phyloP scores from a whole-genome alignment of 176 grass and related monocot species.

The Aegilops sharonensis region DNA sequence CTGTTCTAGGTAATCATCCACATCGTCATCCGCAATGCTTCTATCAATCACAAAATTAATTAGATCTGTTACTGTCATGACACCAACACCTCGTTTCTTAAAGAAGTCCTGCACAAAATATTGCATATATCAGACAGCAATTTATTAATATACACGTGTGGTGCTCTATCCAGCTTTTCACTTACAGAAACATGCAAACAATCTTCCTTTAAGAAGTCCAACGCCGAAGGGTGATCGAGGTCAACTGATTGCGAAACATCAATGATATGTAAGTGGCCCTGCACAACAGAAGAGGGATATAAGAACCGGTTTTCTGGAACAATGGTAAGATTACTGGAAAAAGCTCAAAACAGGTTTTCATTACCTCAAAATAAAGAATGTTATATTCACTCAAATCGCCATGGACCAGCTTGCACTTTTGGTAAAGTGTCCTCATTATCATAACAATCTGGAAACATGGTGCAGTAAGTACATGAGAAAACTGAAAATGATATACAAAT shows the following conservation, averaged over 20 bases:
- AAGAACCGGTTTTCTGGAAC: not conserved
- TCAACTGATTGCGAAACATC: slow-evolving; percentile 97
- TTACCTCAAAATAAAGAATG: slow-evolving; percentile 96
- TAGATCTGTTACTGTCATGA: slow-evolving; percentile 73
- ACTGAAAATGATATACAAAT: not conserved
- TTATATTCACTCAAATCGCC: slow-evolving; percentile 99
- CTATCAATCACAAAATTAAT: slow-evolving; percentile 89
- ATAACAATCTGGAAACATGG: slow-evolving; percentile 75
- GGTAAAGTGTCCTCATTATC: slow-evolving; percentile 76
- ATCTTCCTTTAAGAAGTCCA: slow-evolving; percentile 96
- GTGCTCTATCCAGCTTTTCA: not conserved
- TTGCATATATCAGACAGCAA: not conserved
- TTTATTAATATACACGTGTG: not conserved
- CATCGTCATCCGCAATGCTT: slow-evolving; percentile 72
- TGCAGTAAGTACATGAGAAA: slow-evolving; percentile 34
- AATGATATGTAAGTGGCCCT: slow-evolving; percentile 98
- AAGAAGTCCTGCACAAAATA: slow-evolving; percentile 68
- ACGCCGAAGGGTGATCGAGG: slow-evolving; percentile 78
- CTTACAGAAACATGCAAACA: slow-evolving; percentile 94
- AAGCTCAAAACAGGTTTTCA: slow-evolving; percentile 4
- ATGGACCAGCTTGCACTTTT: slow-evolving; percentile 96
- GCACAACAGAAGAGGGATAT: slow-evolving; percentile 11
- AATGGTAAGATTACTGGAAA: not conserved
- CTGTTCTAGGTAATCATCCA: slow-evolving; percentile 87
- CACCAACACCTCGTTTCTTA: slow-evolving; percentile 72